phyloP scores from a whole-genome alignment of 306 rosid genomes.

The Cucumis hystrix region DNA sequence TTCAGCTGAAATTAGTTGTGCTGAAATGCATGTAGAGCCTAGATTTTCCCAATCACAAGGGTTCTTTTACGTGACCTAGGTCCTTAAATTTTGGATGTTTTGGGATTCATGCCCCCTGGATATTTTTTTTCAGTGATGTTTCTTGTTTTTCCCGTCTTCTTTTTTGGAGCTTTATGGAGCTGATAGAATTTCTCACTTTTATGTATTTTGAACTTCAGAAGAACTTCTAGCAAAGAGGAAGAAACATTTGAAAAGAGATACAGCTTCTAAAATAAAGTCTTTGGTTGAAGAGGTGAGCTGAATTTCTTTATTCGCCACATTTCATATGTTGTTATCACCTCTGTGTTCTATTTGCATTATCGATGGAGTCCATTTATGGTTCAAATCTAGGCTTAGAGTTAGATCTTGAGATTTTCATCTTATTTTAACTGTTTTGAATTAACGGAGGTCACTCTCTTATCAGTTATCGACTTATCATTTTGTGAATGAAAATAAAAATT shows the following conservation, averaged over 20 bases:
- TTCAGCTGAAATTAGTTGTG: background rate
- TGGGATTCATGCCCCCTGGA: background rate
- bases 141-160: background rate
- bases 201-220: constrained; percentile 47
- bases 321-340: background rate
- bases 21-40: background rate
- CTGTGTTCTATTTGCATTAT: background rate
- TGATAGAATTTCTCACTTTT: constrained; percentile 9
- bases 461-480: background rate
- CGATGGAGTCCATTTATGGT: background rate
- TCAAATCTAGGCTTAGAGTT: background rate
- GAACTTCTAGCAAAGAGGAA: constrained; percentile 89
- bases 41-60: background rate
- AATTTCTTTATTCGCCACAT: constrained; percentile 4
- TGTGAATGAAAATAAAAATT: background rate
- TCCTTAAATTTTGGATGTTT: background rate
- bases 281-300: constrained; percentile 79
- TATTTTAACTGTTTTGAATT: background rate
- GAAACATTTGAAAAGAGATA: constrained; percentile 87
- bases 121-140: background rate
- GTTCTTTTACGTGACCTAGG: background rate
- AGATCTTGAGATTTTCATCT: background rate
- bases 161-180: background rate
- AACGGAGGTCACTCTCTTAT: background rate
- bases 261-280: constrained; percentile 89